phyloP scores from a whole-genome alignment of 306 rosid species.

The Senna tora region DNA sequence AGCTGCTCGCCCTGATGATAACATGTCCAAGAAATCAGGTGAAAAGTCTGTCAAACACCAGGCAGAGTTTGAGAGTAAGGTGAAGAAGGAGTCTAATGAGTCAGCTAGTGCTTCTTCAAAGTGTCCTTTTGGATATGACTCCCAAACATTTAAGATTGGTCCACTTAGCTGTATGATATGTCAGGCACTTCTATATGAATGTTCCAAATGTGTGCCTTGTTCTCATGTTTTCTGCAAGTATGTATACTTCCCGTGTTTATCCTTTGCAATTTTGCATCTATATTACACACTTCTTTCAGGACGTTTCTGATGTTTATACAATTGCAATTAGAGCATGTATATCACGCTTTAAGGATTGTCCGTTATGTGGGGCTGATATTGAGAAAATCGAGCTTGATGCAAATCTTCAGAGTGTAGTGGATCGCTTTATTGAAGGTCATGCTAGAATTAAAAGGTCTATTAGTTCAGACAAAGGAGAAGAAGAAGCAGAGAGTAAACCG shows the following conservation, averaged over 20 bases:
- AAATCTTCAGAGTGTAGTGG: slow-evolving; percentile 77
- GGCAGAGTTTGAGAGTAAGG: slow-evolving; percentile 48
- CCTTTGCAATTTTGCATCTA: slow-evolving; percentile 29
- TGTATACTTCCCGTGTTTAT: slow-evolving; percentile 15
- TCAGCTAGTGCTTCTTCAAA: slow-evolving; percentile 52
- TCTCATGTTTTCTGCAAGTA: slow-evolving; percentile 83
- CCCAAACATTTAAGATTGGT: slow-evolving; percentile 84
- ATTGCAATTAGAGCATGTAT: slow-evolving; percentile 68
- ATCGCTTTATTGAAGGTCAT: slow-evolving; percentile 97
- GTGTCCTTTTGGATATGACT: slow-evolving; percentile 89
- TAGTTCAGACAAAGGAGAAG: slow-evolving; percentile 58
- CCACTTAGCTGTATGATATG: slow-evolving; percentile 94
- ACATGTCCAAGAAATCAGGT: slow-evolving; percentile 45
- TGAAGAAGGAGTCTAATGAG: slow-evolving; percentile 45
- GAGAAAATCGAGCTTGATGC: slow-evolving; percentile 75
- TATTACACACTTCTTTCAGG: slow-evolving; percentile 16
- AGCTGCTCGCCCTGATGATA: slow-evolving; percentile 80
- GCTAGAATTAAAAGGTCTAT: slow-evolving; percentile 87
- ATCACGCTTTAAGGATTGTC: slow-evolving; percentile 85
- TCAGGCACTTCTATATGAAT: slow-evolving; percentile 53
- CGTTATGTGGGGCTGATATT: slow-evolving; percentile 89
- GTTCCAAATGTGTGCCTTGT: slow-evolving; percentile 81
- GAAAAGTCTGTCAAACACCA: slow-evolving; percentile 49
- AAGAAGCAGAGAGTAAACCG: slow-evolving; percentile 54
- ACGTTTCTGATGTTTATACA: slow-evolving; percentile 18